Conservation (phyloP, 108 stramenopile species). For the Epipyxis sp. region DNA sequence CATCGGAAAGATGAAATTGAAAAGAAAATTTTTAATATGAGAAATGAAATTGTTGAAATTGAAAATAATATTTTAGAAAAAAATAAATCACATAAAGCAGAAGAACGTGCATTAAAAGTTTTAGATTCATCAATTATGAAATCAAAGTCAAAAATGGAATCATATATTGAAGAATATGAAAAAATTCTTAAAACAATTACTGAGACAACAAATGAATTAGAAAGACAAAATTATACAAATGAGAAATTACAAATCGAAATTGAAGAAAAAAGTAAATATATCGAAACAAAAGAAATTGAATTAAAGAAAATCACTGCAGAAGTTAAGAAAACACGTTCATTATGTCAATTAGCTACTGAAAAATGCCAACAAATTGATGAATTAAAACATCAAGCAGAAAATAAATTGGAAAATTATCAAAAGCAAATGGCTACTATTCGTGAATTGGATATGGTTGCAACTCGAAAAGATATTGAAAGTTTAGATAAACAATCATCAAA, state of each 20-base stretch:
- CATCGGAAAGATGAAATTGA: constrained; percentile 41
- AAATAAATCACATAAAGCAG: background rate
- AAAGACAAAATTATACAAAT: constrained; percentile 35
- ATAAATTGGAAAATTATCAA: constrained; percentile 1
- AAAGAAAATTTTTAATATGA: constrained; percentile 23
- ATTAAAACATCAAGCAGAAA: background rate
- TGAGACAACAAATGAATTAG: constrained; percentile 44
- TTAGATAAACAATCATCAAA: background rate
- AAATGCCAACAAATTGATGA: constrained; percentile 30
- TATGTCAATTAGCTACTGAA: background rate
- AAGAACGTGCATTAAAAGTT: constrained; percentile 31
- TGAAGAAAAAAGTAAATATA: constrained; percentile 34
- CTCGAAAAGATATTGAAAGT: constrained; percentile 23
- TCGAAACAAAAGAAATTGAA: constrained; percentile 27
- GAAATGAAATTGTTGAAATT: background rate
- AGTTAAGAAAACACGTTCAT: constrained; percentile 19
- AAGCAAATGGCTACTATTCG: constrained; percentile 3
- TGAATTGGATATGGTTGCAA: background rate
- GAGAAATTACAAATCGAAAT: constrained; percentile 55
- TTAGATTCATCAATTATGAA: background rate
- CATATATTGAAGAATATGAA: constrained; percentile 51
- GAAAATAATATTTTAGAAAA: constrained; percentile 32
- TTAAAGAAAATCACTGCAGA: constrained; percentile 46
- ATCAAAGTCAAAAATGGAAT: constrained; percentile 39
- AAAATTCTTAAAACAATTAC: constrained; percentile 42